phyloP scores from a whole-genome alignment of 2,329 filamentous ascomycete genomes.

The Paecilomyces fulvus region DNA sequence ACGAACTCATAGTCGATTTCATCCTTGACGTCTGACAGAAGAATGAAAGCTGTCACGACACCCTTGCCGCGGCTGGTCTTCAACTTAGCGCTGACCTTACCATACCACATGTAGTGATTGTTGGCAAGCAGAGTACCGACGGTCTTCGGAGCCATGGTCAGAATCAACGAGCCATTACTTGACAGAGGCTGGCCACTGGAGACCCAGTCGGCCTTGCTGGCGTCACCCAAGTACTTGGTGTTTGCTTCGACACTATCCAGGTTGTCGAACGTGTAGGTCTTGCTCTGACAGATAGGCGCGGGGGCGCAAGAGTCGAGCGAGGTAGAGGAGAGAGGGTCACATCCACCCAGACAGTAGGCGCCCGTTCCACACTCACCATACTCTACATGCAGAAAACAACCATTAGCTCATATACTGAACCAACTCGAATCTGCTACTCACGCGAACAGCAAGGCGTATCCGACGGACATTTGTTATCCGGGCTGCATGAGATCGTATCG shows the following conservation, averaged over 20 bases:
- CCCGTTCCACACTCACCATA: constrained; percentile 90
- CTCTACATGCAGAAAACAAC: constrained; percentile 43
- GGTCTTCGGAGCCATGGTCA: constrained; percentile 83
- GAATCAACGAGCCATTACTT: constrained; percentile 56
- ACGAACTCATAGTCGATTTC: constrained; percentile 98
- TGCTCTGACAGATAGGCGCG: constrained; percentile 69
- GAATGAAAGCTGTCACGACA: constrained; percentile 95
- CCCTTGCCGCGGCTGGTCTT: constrained; percentile 77
- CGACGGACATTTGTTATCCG: constrained; percentile 57
- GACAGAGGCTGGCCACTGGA: constrained; percentile 65
- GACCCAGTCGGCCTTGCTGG: constrained; percentile 77
- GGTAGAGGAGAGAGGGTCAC: constrained; percentile 79
- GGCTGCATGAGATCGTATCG: constrained; percentile 25
- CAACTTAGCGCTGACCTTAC: constrained; percentile 75
- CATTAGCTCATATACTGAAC: background rate
- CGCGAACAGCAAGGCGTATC: constrained; percentile 70
- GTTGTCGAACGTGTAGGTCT: constrained; percentile 63
- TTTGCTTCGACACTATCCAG: constrained; percentile 64
- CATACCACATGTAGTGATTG: constrained; percentile 93
- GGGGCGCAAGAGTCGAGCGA: constrained; percentile 78
- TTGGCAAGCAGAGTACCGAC: constrained; percentile 80
- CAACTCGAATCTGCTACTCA: constrained; percentile 39
- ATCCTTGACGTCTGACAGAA: constrained; percentile 92
- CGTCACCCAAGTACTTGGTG: constrained; percentile 76
- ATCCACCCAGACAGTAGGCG: constrained; percentile 91